Evolutionary conservation across 441 rosid genomes (phyloP).

Genomic region (Jatropha multifida): DNA sequence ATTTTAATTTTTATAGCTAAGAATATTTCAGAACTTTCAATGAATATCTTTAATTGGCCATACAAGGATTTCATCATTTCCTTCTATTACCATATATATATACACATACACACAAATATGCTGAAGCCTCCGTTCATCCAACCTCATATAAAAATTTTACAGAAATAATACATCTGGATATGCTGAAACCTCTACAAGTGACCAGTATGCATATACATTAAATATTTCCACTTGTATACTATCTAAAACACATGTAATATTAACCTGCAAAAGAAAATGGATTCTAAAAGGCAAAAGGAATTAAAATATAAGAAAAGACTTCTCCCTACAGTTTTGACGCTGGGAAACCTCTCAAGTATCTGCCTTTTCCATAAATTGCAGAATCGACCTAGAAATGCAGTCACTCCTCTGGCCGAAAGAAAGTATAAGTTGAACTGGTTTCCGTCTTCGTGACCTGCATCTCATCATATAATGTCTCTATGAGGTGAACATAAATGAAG

Average conservation of each 20-base stretch:
- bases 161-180: not conserved
- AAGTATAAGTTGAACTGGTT: slow-evolving; percentile 70
- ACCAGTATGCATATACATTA: slow-evolving; percentile 4
- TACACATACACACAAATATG: no score
- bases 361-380: not conserved
- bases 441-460: slow-evolving; percentile 85
- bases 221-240: not conserved
- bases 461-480: slow-evolving; percentile 14
- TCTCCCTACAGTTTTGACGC: not conserved
- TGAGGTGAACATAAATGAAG: slow-evolving; percentile 4
- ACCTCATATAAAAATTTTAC: no score
- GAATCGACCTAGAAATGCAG: slow-evolving; percentile 1
- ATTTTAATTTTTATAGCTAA: no score
- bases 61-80: no score
- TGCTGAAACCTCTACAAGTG: slow-evolving; percentile 8
- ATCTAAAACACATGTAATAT: not conserved
- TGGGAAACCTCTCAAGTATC: slow-evolving; percentile 13
- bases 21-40: no score
- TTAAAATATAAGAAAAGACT: not conserved
- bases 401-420: slow-evolving; percentile 63
- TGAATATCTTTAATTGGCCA: no score
- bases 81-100: no score
- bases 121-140: no score
- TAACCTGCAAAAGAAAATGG: not conserved
- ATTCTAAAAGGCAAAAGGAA: not conserved